Base-by-base conservation (phyloP, 495 filamentous ascomycete genomes). In the Clohesyomyces aquaticus region DNA sequence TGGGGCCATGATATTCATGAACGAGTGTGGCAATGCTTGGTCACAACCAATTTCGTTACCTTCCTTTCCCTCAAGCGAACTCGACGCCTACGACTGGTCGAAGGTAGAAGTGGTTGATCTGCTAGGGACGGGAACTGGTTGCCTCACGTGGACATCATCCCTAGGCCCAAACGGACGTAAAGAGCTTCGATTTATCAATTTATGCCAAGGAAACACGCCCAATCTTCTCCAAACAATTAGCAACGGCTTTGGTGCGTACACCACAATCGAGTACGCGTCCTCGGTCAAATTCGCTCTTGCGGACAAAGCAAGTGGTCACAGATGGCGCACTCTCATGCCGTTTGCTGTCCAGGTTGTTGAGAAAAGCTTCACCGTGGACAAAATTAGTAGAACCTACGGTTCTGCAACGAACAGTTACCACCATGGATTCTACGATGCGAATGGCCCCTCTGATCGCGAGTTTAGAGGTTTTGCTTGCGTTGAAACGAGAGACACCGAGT, bases 401-500 rank as follows among this genome's bases (percentile, higher is more conserved):
- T 41, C 27, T 0, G 57, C 56, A 16, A 46, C 56, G 9, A 76
- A 75, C 50, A 56, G 42, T 12, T 79, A 79, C 50, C 74, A 76
- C 60, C 22, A 77, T 51, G 77, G 77, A 0, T 77, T 58, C 45
- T 79, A 69, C 58, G 77, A 78, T 38, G 32, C 6, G 6, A 14
- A 6, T 38, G n/a, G n/a, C n/a, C n/a, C n/a, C n/a, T n/a, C n/a
- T n/a, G 32, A 38, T 6, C 6, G 32, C 6, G 32, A 38, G 14
- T 38, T 38, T 14, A 6, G 32, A 6, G 32, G 32, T 6, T 38
- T 38, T 38, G 32, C 32, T 14, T 6, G 32, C 6, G 32, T 38
- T 6, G 32, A 38, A 6, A 38, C 32, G 6, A 6, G 32, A 14
- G 32, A 38, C 14, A 14, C 32, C 6, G 32, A 38, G 32, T 6